Percentiles rank a stretch among this genome's conserved stretches.
Evolutionary conservation across 2,329 filamentous ascomycete species (phyloP).

Genomic region (Pseudogymnoascus sp.): DNA sequence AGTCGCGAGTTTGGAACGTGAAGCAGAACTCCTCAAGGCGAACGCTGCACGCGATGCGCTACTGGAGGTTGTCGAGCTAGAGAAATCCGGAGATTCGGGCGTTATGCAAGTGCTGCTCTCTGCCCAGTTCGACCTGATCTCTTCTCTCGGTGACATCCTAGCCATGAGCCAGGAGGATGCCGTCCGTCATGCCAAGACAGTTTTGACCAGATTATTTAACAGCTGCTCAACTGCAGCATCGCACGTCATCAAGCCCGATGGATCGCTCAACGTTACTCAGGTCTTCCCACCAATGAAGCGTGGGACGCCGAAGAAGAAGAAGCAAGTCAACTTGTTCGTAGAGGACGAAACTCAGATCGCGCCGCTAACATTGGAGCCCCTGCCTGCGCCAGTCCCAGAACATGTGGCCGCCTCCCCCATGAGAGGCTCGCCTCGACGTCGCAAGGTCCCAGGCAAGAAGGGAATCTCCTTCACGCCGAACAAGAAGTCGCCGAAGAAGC

Average conservation of each 20-base stretch:
- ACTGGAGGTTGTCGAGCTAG: constrained; percentile 69
- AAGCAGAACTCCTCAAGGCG: constrained; percentile 77
- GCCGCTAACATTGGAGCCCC: constrained; percentile 22
- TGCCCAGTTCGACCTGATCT: constrained; percentile 85
- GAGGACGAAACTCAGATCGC: constrained; percentile 16
- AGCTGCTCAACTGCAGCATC: constrained; percentile 65
- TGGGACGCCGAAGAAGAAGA: constrained; percentile 71
- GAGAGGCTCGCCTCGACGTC: constrained; percentile 71
- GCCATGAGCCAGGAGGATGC: constrained; percentile 78
- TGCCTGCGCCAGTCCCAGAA: constrained; percentile 34
- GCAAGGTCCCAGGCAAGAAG: constrained; percentile 60
- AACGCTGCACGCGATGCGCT: constrained; percentile 76
- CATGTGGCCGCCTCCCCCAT: constrained; percentile 50
- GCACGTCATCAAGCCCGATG: constrained; percentile 86
- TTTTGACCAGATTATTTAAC: constrained; percentile 70
- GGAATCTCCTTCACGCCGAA: constrained; percentile 76
- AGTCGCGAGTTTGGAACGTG: constrained; percentile 62
- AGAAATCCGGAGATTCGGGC: constrained; percentile 68
- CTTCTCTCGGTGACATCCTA: constrained; percentile 72
- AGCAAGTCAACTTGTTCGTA: constrained; percentile 31
- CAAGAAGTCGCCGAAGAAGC: constrained; percentile 60
- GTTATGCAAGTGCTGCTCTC: constrained; percentile 76
- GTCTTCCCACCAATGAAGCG: constrained; percentile 60
- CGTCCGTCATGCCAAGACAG: constrained; percentile 65
- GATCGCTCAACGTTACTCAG: constrained; percentile 49